Percentiles rank a stretch among this genome's conserved stretches.
Evolutionary conservation across 1,139 yeast genomes (phyloP).

Genomic region (Candida tunisiensis): DNA sequence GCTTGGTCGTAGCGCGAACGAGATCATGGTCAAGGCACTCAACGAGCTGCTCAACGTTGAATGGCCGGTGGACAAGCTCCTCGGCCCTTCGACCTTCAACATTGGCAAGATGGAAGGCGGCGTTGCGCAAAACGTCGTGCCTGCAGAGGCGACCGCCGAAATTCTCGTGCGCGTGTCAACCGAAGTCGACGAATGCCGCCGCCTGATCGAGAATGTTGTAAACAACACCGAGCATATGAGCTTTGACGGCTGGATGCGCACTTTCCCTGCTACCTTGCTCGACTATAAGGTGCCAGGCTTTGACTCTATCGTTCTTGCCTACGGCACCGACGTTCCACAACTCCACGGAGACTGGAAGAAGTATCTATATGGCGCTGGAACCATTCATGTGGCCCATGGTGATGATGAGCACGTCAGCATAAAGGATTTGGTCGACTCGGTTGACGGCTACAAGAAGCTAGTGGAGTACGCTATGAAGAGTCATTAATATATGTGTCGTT

Average conservation of each 20-base stretch:
- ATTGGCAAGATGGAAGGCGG: slow-evolving; percentile 45
- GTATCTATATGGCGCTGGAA: slow-evolving; percentile 55
- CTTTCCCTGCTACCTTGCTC: slow-evolving; percentile 28
- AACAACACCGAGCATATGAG: slow-evolving; percentile 12
- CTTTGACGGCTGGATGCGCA: slow-evolving; percentile 10
- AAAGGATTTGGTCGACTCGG: slow-evolving; percentile 32
- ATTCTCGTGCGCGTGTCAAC: slow-evolving; percentile 39
- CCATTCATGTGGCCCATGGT: slow-evolving; percentile 49
- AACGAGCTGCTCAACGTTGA: slow-evolving; percentile 20
- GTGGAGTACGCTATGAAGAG: slow-evolving; percentile 15
- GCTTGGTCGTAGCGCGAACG: slow-evolving; percentile 46
- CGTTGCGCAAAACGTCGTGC: slow-evolving; percentile 45
- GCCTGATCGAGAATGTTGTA: slow-evolving; percentile 22
- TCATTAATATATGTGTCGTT: too few relatives aligned
- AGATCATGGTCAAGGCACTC: slow-evolving; percentile 35
- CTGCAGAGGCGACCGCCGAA: slow-evolving; percentile 37
- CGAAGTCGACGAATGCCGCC: slow-evolving; percentile 23
- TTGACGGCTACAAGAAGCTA: slow-evolving; percentile 38
- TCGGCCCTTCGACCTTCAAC: slow-evolving; percentile 49
- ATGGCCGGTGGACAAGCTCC: slow-evolving; percentile 33
- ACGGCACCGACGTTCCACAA: slow-evolving; percentile 51
- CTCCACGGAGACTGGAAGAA: slow-evolving; percentile 23
- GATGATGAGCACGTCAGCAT: slow-evolving; percentile 37
- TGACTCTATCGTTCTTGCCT: slow-evolving; percentile 37
- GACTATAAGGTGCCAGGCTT: slow-evolving; percentile 50